Base-by-base conservation (phyloP, 2,329 filamentous ascomycete genomes). In the Diaporthe amygdali region DNA sequence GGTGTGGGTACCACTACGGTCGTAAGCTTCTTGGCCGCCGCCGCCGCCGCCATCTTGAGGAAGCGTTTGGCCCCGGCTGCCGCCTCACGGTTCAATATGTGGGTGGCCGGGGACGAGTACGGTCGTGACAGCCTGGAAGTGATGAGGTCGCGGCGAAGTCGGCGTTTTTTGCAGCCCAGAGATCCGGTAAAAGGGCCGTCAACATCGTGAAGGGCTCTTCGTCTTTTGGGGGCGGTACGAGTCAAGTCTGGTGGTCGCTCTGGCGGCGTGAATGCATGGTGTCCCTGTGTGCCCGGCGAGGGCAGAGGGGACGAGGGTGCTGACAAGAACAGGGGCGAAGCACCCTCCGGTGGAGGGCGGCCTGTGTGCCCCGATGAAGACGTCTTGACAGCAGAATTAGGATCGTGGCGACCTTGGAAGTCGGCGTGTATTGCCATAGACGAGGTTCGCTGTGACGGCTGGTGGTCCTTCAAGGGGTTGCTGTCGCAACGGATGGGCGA, bases 101-200 rank as follows among this genome's bases (percentile, higher is more conserved):
- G 91, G 52, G 91, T 90, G 3, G 92, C 90, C 0, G 92, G 92
- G 34, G 88, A 84, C 0, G 91, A 93, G 79, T 90, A 94, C 1
- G 92, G 91, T 59, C 86, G 87, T 12, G 91, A 93, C 0, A 94
- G 88, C 9, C 91, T 87, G 25, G 91, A 93, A 1, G 92, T 94
- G 76, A 93, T 89, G 52, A 94, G 85, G 25, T 87, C 81, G 2
- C 89, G 82, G 1, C 90, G 86, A 5, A 94, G 81, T 4, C 92
- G 86, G 30, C 92, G 88, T 80, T 94, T 94, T 84, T 94, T 94
- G 77, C 82, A 85, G 77, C 83, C 78, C 70, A 89, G 74, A n/a
- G 74, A 76, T 34, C 83, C 83, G 0, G 87, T 88, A 74, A 85
- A 83, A 64, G 84, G 87, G 68, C 85, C 89, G 72, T 92, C 90